phyloP scores from a whole-genome alignment of 306 rosid genomes.

The Prinsepia uniflora region DNA sequence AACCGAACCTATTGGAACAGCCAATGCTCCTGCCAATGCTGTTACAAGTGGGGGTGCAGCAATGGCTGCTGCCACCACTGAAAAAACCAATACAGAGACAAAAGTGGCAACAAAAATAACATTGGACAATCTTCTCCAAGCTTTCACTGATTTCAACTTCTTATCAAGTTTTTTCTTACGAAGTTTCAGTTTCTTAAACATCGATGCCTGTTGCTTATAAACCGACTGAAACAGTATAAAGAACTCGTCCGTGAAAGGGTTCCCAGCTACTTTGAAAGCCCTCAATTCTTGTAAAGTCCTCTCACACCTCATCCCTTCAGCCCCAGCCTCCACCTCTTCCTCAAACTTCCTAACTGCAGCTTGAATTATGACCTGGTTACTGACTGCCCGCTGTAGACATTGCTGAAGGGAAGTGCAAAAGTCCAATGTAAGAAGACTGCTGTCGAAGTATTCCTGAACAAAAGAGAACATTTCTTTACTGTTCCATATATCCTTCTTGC shows the following conservation, averaged over 20 bases:
- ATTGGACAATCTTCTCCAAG: slow-evolving; percentile 65
- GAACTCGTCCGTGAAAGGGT: slow-evolving; percentile 74
- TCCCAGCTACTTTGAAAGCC: slow-evolving; percentile 62
- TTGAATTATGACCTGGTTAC: slow-evolving; percentile 52
- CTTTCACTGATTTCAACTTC: slow-evolving; percentile 60
- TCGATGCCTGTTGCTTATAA: slow-evolving; percentile 43
- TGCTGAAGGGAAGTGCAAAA: slow-evolving; percentile 68
- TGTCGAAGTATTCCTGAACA: slow-evolving; percentile 65
- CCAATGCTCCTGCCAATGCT: slow-evolving; percentile 68
- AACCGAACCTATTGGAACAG: slow-evolving; percentile 74
- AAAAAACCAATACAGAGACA: slow-evolving; percentile 66
- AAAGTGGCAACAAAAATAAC: slow-evolving; percentile 67
- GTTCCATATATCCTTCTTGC: slow-evolving; percentile 65
- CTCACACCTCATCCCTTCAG: slow-evolving; percentile 41
- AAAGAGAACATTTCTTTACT: slow-evolving; percentile 53
- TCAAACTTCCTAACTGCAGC: slow-evolving; percentile 53
- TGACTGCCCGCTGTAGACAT: slow-evolving; percentile 53
- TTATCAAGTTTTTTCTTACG: slow-evolving; percentile 70
- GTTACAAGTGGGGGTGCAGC: slow-evolving; percentile 72
- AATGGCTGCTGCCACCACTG: slow-evolving; percentile 86
- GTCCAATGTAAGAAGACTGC: slow-evolving; percentile 56
- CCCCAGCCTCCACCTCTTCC: slow-evolving; percentile 50
- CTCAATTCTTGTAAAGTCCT: slow-evolving; percentile 65
- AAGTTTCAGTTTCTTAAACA: slow-evolving; percentile 48
- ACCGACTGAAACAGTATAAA: slow-evolving; percentile 48